These are phyloP conservation scores for Clarkia xantiana DNA, from an alignment of 345 rosid genomes.

Conservation along the genomic window DNA sequence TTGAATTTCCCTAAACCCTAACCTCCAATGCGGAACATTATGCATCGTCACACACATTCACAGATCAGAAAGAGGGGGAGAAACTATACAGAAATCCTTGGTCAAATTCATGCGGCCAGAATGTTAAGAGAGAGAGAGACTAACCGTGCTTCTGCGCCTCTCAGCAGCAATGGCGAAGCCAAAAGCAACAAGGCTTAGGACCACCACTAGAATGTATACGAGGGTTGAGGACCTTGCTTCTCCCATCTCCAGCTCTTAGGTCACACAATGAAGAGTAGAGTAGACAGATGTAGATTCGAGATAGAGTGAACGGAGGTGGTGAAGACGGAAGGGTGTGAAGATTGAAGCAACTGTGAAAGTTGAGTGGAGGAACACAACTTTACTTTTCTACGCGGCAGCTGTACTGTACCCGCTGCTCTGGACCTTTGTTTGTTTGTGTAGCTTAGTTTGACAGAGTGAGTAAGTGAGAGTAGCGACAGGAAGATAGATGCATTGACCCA, in stretches of 20 bases:
- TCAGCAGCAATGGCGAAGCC: slow-evolving; percentile 96
- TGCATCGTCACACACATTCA: no score
- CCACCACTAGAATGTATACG: slow-evolving; percentile 56
- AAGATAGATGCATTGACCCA: no score
- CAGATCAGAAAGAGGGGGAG: no score
- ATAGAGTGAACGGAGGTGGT: not conserved
- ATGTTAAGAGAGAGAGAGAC: slow-evolving; percentile 2
- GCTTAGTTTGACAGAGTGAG: no score
- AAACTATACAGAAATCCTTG: no score
- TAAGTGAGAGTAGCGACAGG: no score
- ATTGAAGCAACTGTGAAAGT: not conserved
- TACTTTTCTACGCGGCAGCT: no score
- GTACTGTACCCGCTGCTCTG: no score
- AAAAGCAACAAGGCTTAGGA: slow-evolving; percentile 77
- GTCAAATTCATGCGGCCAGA: not conserved
- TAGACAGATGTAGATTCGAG: not conserved
- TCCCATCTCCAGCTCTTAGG: slow-evolving; percentile 20
- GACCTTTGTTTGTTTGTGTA: no score
- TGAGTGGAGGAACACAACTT: no score
- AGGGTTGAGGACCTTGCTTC: slow-evolving; percentile 60
- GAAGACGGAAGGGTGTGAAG: not conserved
- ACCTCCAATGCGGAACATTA: no score
- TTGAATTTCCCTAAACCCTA: no score
- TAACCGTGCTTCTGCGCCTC: slow-evolving; percentile 74
- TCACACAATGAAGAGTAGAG: not conserved